A percentile compares a stretch with the other conserved stretches of the same genome.
phyloP scores from a whole-genome alignment of 1,139 yeast genomes.

The Kluyveromyces sp. region DNA sequence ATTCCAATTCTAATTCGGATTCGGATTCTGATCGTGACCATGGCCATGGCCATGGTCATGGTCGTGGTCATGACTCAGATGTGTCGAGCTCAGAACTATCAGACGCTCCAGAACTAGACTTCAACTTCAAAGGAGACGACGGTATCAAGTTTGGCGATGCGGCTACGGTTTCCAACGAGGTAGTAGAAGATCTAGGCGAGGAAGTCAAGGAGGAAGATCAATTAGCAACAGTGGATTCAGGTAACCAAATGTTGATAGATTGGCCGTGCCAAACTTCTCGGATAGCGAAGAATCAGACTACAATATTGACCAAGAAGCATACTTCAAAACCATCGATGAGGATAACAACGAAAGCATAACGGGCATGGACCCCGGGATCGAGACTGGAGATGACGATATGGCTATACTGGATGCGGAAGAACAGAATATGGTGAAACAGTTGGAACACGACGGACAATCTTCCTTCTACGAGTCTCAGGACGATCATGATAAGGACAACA shows the following conservation, averaged over 20 bases:
- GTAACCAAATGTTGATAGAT: slow-evolving; percentile 36
- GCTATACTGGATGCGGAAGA: slow-evolving; percentile 42
- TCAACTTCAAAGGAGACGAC: slow-evolving; percentile 42
- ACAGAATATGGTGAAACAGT: slow-evolving; percentile 36
- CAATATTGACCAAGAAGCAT: slow-evolving; percentile 65
- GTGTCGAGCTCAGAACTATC: slow-evolving; percentile 12
- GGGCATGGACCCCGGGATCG: slow-evolving; percentile 37
- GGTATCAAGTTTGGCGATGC: slow-evolving; percentile 22
- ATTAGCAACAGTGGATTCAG: slow-evolving; percentile 11
- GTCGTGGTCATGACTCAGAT: slow-evolving; percentile 7
- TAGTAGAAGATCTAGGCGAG: slow-evolving; percentile 66
- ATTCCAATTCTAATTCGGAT: background rate
- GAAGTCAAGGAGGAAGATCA: slow-evolving; percentile 33
- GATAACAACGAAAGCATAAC: slow-evolving; percentile 47
- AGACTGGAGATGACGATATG: slow-evolving; percentile 47
- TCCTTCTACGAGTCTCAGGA: slow-evolving; percentile 30
- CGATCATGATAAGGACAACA: slow-evolving; percentile 24
- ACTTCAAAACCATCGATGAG: slow-evolving; percentile 60
- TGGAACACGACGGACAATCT: slow-evolving; percentile 33
- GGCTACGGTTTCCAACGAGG: slow-evolving; percentile 8
- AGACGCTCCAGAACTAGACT: slow-evolving; percentile 48
- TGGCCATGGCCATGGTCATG: background rate
- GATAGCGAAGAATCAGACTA: slow-evolving; percentile 47
- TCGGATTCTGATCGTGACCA: background rate
- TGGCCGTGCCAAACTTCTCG: slow-evolving; percentile 29